phyloP scores from a whole-genome alignment of 2,329 filamentous ascomycete species.

The Fragosphaeria purpurea region DNA sequence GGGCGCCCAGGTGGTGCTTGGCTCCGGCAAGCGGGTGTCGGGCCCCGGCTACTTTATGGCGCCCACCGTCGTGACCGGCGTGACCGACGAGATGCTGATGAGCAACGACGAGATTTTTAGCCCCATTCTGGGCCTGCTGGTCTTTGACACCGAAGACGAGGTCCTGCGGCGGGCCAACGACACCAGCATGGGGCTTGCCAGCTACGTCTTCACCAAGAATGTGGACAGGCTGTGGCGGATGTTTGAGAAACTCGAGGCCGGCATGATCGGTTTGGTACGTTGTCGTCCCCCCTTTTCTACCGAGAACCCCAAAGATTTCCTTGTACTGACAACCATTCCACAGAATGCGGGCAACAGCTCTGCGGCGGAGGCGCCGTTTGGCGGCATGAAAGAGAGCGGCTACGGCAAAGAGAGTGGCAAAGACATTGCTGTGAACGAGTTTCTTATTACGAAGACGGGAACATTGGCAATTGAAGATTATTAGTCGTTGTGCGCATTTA shows the following conservation, averaged over 20 bases:
- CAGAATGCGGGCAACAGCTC: conserved; percentile 33
- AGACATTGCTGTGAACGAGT: conserved; percentile 37
- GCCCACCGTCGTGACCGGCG: conserved; percentile 43
- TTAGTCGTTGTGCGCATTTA: conserved; percentile 15
- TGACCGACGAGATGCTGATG: conserved; percentile 38
- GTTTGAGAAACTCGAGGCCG: conserved; percentile 50
- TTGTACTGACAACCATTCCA: neutral
- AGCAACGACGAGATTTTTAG: conserved; percentile 47
- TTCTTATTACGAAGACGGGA: conserved; percentile 34
- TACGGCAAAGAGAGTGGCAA: conserved; percentile 38
- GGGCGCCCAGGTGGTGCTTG: conserved; percentile 54
- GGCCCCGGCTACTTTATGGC: conserved; percentile 55
- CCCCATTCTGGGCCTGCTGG: conserved; percentile 44
- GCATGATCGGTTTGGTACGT: conserved; percentile 34
- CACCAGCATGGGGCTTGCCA: conserved; percentile 49
- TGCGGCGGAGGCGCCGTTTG: conserved; percentile 34
- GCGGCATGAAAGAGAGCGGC: conserved; percentile 38
- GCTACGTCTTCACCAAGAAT: conserved; percentile 25
- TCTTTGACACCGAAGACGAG: conserved; percentile 48
- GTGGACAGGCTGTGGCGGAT: conserved; percentile 47
- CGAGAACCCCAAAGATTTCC: too few species aligned
- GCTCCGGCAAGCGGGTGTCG: conserved; percentile 39
- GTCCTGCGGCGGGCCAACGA: conserved; percentile 44
- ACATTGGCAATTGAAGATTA: conserved; percentile 32
- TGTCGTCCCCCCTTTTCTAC: neutral